These are phyloP conservation scores for Cinchona pubescens DNA, from an alignment of 257 asterid species.

Conservation along the genomic window DNA sequence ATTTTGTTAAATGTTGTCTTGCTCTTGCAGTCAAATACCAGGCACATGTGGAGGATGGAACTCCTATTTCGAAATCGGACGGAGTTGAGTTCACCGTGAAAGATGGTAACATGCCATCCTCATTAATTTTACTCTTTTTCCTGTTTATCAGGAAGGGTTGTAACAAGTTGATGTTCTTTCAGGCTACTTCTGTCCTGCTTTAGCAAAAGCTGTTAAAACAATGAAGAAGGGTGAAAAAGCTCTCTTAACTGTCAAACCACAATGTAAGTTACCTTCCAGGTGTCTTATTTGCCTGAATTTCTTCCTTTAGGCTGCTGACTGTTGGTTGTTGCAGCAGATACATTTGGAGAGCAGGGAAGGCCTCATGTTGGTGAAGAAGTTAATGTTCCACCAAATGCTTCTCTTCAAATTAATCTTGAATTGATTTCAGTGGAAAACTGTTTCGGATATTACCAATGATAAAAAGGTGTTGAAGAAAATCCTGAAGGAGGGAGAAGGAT, in stretches of 20 bases:
- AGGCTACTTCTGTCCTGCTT: constrained; percentile 59
- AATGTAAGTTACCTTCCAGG: constrained; percentile 26
- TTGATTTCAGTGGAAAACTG: constrained; percentile 49
- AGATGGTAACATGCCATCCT: constrained; percentile 33
- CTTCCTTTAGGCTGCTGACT: constrained; percentile 12
- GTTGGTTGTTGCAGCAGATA: constrained; percentile 39
- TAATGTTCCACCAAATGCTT: constrained; percentile 44
- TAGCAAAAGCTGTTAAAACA: constrained; percentile 46
- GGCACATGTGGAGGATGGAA: constrained; percentile 47
- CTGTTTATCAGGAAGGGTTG: neutral
- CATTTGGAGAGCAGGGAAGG: constrained; percentile 52
- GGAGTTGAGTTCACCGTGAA: constrained; percentile 49
- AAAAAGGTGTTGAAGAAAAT: constrained; percentile 46
- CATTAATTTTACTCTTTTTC: neutral
- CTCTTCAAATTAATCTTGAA: constrained; percentile 41
- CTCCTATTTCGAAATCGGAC: constrained; percentile 37
- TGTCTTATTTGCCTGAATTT: neutral
- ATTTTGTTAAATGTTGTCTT: neutral
- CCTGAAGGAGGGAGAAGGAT: constrained; percentile 58
- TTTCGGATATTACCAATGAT: constrained; percentile 44
- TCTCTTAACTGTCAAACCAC: constrained; percentile 36
- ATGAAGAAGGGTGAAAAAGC: constrained; percentile 60
- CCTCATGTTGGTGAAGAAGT: constrained; percentile 18
- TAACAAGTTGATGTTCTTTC: constrained; percentile 5
- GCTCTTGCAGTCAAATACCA: constrained; percentile 45